A percentile compares a stretch with the other conserved stretches of the same genome.
Evolutionary conservation across 768 basidiomycete genomes (phyloP).

Genomic region (Galerina marginata): DNA sequence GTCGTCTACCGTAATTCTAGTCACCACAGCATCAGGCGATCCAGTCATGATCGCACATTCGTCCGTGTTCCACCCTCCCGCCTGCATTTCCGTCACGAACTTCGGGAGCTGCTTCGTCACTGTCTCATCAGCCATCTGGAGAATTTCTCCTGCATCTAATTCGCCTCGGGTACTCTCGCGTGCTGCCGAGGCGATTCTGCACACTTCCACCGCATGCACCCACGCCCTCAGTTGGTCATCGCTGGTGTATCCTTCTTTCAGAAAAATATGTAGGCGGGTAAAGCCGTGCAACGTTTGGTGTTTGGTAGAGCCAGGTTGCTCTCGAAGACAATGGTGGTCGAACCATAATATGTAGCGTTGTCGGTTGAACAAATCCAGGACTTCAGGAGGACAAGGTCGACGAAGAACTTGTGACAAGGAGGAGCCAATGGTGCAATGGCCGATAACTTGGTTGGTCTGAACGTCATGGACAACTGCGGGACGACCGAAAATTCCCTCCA

Average conservation of each 20-base stretch:
- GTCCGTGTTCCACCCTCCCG: conserved; percentile 13
- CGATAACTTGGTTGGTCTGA: conserved; percentile 38
- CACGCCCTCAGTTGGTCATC: conserved; percentile 63
- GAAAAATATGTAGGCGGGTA: conserved; percentile 46
- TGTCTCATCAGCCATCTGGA: conserved; percentile 3
- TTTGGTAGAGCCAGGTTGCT: background rate
- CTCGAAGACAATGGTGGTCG: conserved; percentile 33
- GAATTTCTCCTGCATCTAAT: background rate
- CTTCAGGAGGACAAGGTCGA: conserved; percentile 28
- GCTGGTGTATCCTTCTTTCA: conserved; percentile 54
- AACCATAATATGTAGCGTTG: conserved; percentile 64
- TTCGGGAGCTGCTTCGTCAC: background rate
- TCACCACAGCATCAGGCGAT: conserved; percentile 34
- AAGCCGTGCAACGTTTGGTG: conserved; percentile 14
- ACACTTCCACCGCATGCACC: conserved; percentile 48
- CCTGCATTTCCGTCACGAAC: conserved; percentile 8
- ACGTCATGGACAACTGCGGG: conserved; percentile 45
- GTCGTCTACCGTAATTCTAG: conserved; percentile 5
- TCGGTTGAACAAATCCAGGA: conserved; percentile 45
- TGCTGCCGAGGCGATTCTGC: conserved; percentile 13
- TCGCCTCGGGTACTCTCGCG: background rate
- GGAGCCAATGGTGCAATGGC: conserved; percentile 56
- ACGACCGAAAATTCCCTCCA: conserved; percentile 50
- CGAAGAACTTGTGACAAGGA: conserved; percentile 42
- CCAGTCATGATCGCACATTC: conserved; percentile 39